These are phyloP conservation scores for Gymnopilus junonius DNA, from an alignment of 768 basidiomycete species.

Conservation along the genomic window DNA sequence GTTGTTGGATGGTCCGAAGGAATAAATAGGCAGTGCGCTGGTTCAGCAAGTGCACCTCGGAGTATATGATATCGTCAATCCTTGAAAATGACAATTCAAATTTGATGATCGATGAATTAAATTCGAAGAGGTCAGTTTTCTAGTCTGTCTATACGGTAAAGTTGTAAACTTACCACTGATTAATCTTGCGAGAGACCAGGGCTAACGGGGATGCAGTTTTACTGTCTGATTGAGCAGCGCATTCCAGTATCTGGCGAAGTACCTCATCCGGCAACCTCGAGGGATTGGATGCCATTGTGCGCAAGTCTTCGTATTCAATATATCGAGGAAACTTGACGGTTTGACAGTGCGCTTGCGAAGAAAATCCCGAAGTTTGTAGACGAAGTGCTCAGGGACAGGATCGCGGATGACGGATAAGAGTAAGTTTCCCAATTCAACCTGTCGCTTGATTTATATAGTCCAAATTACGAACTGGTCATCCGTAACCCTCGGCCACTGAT, in stretches of 20 bases:
- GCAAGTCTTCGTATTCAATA: background rate
- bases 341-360: background rate
- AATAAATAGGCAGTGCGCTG: constrained; percentile 38
- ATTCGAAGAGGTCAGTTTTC: background rate
- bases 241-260: constrained; percentile 40
- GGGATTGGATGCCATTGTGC: background rate
- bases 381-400: background rate
- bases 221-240: constrained; percentile 32
- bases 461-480: background rate
- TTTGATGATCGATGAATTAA: background rate
- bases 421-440: background rate
- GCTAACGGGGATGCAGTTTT: constrained; percentile 36
- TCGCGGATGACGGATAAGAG: background rate
- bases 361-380: background rate
- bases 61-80: constrained; percentile 42
- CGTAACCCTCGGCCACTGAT: background rate
- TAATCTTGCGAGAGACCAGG: constrained; percentile 32
- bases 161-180: constrained; percentile 34
- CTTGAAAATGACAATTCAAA: constrained; percentile 18
- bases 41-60: constrained; percentile 35
- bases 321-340: background rate
- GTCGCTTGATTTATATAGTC: background rate
- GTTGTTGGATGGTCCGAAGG: constrained; percentile 41
- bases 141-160: background rate
- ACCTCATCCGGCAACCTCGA: constrained; percentile 36